Base-by-base conservation (phyloP, 2,329 filamentous ascomycete species). In the Trichoderma endophyticum region DNA sequence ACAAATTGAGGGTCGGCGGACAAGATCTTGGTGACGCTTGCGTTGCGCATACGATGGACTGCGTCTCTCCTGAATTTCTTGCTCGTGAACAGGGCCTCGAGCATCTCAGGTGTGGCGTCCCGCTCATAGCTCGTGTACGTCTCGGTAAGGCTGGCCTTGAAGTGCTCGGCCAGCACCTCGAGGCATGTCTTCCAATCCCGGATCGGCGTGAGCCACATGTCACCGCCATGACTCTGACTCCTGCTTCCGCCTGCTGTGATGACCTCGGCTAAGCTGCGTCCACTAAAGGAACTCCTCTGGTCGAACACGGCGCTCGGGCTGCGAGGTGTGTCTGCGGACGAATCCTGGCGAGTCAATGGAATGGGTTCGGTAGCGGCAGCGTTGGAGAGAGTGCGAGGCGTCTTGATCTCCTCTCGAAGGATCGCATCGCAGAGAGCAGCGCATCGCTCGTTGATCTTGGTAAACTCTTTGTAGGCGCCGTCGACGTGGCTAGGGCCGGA, bases 121-220 rank as follows among this genome's bases (percentile, higher is more conserved):
- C 80, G 81, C 72, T 86, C 83, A 67, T 85, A 84, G 28, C 78
- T 81, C 72, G 81, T 82, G 73, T 87, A 87, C 1, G 83, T 86
- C 24, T 83, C 81, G 2, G 81, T 77, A 1, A 87, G 76, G 56
- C 81, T 84, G n/a, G 75, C 77, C 70, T 80, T 80, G 24, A 86
- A 80, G 3, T 82, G 80, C 8, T 84, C 81, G 6, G 82, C 76
- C 56, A 88, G 77, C 1, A 77, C 74, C 69, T 85, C 82, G 24
- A 86, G 79, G 48, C 81, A 81, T 1, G 75, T 75, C 74, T 82
- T 84, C 83, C 85, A 87, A 9, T 85, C 84, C 11, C 81, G 79
- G 57, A 87, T 80, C 1, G 80, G 80, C 15, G 76, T 76, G 7
- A 86, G 72, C 76, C 81, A 83, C 8, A 75, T 73, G 51, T 82